These are phyloP conservation scores for Metschnikowia kofuensis DNA, from an alignment of 805 yeast genomes.

Conservation along the genomic window DNA sequence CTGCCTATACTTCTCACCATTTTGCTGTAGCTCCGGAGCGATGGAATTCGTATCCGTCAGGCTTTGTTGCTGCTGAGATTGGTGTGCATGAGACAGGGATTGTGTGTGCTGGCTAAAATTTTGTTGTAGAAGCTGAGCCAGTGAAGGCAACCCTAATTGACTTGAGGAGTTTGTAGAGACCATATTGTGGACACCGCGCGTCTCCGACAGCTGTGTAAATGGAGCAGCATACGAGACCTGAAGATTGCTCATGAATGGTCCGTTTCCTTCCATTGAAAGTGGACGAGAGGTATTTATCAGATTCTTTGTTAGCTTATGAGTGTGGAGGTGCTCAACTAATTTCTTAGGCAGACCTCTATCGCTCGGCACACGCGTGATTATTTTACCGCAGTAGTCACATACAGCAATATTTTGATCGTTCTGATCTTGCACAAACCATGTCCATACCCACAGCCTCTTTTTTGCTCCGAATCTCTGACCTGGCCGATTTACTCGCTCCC, in stretches of 20 bases:
- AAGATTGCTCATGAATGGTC: slow-evolving; percentile 32
- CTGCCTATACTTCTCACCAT: slow-evolving; percentile 4
- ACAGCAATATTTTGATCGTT: slow-evolving; percentile 48
- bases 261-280: slow-evolving; percentile 37
- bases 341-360: slow-evolving; percentile 63
- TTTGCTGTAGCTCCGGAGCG: slow-evolving; percentile 4
- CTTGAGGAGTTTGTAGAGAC: neutral
- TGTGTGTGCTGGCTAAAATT: slow-evolving; percentile 2
- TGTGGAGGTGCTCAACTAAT: slow-evolving; percentile 52
- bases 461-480: slow-evolving; percentile 60
- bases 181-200: neutral
- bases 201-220: slow-evolving; percentile 5
- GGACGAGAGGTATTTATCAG: slow-evolving; percentile 41
- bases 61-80: slow-evolving; percentile 1
- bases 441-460: slow-evolving; percentile 63
- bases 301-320: slow-evolving; percentile 46
- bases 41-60: slow-evolving; percentile 2
- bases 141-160: neutral
- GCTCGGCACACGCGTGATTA: slow-evolving; percentile 44
- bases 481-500: slow-evolving; percentile 43
- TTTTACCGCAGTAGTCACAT: slow-evolving; percentile 53
- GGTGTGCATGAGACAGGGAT: slow-evolving; percentile 5
- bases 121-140: slow-evolving; percentile 6
- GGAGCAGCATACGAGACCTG: slow-evolving; percentile 13
- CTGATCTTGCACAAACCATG: slow-evolving; percentile 55